Evolutionary conservation across 164 flowering plant species (phyloP).

Genomic region (Liquidambar formosana): DNA sequence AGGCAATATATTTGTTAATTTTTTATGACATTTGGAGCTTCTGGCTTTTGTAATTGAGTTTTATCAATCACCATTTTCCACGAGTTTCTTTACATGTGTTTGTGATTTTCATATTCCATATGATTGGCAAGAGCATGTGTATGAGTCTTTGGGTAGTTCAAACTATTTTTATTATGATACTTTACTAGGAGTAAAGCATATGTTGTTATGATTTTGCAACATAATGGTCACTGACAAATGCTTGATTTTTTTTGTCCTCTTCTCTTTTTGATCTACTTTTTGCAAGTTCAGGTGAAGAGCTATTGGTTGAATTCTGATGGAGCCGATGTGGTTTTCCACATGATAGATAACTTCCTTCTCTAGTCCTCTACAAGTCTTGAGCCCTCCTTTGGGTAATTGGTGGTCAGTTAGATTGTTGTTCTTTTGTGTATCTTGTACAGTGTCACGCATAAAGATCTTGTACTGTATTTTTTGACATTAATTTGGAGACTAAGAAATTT

Average conservation of each 20-base stretch:
- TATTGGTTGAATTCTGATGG: conserved; percentile 96
- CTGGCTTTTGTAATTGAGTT: no score
- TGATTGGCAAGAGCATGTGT: neutral
- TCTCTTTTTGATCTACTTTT: neutral
- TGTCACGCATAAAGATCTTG: conserved; percentile 1
- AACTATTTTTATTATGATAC: neutral
- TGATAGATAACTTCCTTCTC: conserved; percentile 80
- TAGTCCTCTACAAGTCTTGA: conserved; percentile 26
- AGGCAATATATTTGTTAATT: no score
- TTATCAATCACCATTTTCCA: no score
- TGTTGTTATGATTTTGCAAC: neutral
- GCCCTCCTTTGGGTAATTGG: conserved; percentile 6
- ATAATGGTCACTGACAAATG: neutral
- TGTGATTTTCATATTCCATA: no score
- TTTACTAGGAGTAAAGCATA: neutral
- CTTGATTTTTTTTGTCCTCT: neutral
- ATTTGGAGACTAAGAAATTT: neutral
- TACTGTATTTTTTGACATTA: conserved; percentile 5
- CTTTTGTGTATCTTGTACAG: conserved; percentile 16
- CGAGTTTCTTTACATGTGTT: no score
- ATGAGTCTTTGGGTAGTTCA: no score
- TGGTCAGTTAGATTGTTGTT: conserved; percentile 21
- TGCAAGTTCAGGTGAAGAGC: conserved; percentile 67
- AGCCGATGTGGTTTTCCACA: conserved; percentile 77
- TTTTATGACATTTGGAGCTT: no score